phyloP scores from a whole-genome alignment of 2,329 filamentous ascomycete genomes.

The Verticillium zaregamsianum region DNA sequence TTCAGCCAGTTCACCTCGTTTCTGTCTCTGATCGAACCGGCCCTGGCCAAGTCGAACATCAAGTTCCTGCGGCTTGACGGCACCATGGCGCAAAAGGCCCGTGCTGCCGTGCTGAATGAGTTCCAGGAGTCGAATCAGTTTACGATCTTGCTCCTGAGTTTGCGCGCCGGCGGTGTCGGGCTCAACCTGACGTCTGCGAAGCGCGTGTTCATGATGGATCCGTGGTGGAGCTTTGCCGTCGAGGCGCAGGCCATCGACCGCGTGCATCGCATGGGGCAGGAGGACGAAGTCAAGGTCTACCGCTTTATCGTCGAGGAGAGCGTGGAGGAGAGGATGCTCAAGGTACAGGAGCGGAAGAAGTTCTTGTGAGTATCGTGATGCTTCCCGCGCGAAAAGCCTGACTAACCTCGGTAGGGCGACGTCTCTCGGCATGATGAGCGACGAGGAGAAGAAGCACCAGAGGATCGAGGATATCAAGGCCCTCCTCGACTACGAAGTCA shows the following conservation, averaged over 20 bases:
- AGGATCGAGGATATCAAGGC: conserved; percentile 93
- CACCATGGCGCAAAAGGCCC: conserved; percentile 78
- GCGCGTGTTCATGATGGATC: conserved; percentile 98
- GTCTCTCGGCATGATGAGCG: conserved; percentile 88
- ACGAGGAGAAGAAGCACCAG: conserved; percentile 87
- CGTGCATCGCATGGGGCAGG: conserved; percentile 94
- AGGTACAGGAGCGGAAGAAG: conserved; percentile 92
- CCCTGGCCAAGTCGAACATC: conserved; percentile 68
- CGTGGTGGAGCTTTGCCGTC: conserved; percentile 97
- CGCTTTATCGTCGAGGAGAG: conserved; percentile 86
- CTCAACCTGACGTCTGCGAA: conserved; percentile 87
- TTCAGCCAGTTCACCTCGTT: conserved; percentile 99
- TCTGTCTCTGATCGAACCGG: conserved; percentile 82
- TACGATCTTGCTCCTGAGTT: conserved; percentile 73
- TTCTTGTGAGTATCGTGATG: conserved; percentile 67
- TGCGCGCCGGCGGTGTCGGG: conserved; percentile 89
- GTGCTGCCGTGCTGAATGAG: conserved; percentile 70
- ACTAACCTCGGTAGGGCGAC: conserved; percentile 61
- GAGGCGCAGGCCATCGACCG: conserved; percentile 97
- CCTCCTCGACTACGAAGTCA: conserved; percentile 58
- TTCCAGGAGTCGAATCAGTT: conserved; percentile 64
- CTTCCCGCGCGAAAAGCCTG: background rate
- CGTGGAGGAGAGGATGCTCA: conserved; percentile 93
- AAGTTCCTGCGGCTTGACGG: conserved; percentile 86
- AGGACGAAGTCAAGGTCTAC: conserved; percentile 77